These are phyloP conservation scores for Hyaloscypha finlandica DNA, from an alignment of 495 filamentous ascomycete genomes.

Conservation along the genomic window DNA sequence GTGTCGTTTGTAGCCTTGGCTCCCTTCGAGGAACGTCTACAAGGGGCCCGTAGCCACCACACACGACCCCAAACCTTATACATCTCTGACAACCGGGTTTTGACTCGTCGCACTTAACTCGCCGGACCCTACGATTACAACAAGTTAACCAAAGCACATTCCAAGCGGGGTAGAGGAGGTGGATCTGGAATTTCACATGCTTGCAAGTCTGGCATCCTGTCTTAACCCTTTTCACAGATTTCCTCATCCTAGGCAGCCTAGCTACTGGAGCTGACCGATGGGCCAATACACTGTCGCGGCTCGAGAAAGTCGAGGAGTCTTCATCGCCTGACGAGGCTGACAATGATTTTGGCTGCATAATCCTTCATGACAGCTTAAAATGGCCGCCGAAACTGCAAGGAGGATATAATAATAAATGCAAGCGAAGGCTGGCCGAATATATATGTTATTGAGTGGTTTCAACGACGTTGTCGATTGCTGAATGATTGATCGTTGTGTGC, in stretches of 20 bases:
- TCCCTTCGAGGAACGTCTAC: background rate
- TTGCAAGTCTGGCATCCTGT: constrained; percentile 38
- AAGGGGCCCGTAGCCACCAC: constrained; percentile 18
- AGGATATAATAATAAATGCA: background rate
- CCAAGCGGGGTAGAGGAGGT: background rate
- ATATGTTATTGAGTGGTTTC: background rate
- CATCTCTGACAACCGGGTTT: constrained; percentile 32
- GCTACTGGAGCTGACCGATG: background rate
- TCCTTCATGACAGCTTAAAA: background rate
- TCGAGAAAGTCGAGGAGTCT: background rate
- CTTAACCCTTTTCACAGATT: constrained; percentile 28
- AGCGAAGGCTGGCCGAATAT: background rate
- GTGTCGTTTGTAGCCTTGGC: background rate
- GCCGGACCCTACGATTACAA: constrained; percentile 16
- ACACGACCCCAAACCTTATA: constrained; percentile 24
- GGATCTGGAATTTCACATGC: constrained; percentile 14
- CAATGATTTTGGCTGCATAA: background rate
- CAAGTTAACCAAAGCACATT: background rate
- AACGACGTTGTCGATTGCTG: background rate
- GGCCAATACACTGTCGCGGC: background rate
- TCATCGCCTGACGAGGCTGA: background rate
- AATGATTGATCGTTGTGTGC: background rate
- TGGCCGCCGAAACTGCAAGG: background rate
- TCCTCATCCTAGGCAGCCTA: background rate
- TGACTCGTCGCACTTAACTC: constrained; percentile 33